Base-by-base conservation (phyloP, 768 basidiomycete genomes). In the Serpula lacrymans region DNA sequence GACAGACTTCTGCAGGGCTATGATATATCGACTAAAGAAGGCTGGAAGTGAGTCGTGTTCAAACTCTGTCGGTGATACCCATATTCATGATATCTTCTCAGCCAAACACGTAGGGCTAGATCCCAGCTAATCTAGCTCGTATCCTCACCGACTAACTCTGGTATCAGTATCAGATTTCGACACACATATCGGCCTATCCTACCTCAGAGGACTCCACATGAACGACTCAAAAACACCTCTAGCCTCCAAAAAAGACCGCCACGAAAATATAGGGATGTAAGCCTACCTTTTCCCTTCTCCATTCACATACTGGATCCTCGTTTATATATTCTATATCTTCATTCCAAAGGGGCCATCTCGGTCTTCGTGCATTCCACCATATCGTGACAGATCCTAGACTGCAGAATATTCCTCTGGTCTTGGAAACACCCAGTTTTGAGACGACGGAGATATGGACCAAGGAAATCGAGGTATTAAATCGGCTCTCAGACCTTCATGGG, bases 241-340 rank as follows among this genome's bases (percentile, higher is more conserved):
- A 10, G 74, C 69, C 3, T 82, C 83, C 10, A 82, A 74, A 49
- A 82, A 78, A 48, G 91, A 93, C 51, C 64, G 87, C 27, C 91
- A 93, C 49, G 81, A 90, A 58, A 92, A 89, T 46, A 82, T 93
- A 26, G 91, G 91, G 16, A 57, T 87, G 84, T 88, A 53, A 47
- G 84, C 72, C 40, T 24, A 27, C 27, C 11, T 37, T 34, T 42
- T 12, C 6, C 20, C 10, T 28, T 36, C 30, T 30, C 12, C 10
- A 13, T 39, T 31, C 8, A 9, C 25, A 16, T 34, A n/a, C 25
- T 10, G 7, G 22, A 14, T 20, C 10, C 23, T 30, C 29, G 14
- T 22, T 18, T 30, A 5, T 29, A 27, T 16, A 35, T 22, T 37
- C 21, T 30, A 3, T 34, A 13, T 12, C 10, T 23, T 31, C 14